Base-by-base conservation (phyloP, 768 basidiomycete genomes). In the Phylloporus sp. region DNA sequence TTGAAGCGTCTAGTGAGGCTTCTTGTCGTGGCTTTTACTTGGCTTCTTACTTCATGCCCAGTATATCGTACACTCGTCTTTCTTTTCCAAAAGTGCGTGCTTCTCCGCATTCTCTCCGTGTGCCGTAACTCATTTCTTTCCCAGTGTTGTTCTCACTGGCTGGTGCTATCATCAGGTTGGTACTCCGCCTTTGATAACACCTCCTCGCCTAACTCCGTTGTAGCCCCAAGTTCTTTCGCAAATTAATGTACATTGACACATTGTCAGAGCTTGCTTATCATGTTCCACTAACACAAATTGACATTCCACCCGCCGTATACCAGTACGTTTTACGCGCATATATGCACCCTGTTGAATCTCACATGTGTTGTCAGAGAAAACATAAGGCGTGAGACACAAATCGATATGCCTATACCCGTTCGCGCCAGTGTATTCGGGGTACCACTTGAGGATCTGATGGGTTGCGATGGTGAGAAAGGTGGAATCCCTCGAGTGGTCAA, bases 151-250 rank as follows among this genome's bases (percentile, higher is more conserved):
- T 94, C 67, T 91, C 91, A 10, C 73, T 93, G 42, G 91, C 91
- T 27, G 89, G 90, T 3, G 87, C 91, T 35, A 84, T 92, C 54
- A 90, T 94, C 62, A 91, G 87, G 86, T 88, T 52, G n/a, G 70
- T 47, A 18, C 22, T 29, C 34, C 13, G 9, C 13, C 12, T 6
- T 38, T 23, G 41, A 22, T 16, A 12, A 28, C 18, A 16, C 23
- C 16, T 16, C 16, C 40, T 31, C 43, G 44, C 36, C 48, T 36
- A 42, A 8, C 4, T n/a, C 31, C 39, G 51, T 40, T n/a, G 20
- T 48, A 90, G 89, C 59, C 91, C 91, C 13, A 94, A 94, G 67
- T 93, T 94, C 73, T 92, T 90, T 67, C 83, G 84, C 60, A 94
- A 94, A 72, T 75, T 94, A 58, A 70, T 75, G 24, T 92, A 94